These are phyloP conservation scores for Prinsepia uniflora DNA, from an alignment of 306 rosid species.

Conservation along the genomic window DNA sequence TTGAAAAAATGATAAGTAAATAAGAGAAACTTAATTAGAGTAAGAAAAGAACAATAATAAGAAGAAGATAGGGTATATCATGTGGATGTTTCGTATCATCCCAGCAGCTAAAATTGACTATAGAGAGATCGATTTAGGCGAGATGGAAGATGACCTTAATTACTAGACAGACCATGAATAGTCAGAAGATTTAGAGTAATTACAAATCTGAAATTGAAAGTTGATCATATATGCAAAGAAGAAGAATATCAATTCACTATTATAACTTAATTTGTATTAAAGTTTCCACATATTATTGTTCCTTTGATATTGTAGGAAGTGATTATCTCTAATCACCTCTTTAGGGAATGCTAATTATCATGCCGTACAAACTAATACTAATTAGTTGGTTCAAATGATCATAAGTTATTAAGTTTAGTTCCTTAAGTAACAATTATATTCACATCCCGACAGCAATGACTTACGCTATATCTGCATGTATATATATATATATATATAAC, in stretches of 20 bases:
- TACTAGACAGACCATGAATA: not conserved
- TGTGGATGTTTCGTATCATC: not conserved
- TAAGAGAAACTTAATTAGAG: not conserved
- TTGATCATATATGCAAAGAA: not conserved
- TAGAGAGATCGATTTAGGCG: not conserved
- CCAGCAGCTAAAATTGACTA: constrained; percentile 1
- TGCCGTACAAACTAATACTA: not conserved
- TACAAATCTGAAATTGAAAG: not conserved
- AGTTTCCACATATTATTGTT: too few species aligned
- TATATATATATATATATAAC: too few species aligned
- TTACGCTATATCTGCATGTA: too few species aligned
- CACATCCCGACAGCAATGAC: not conserved
- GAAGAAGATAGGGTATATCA: not conserved
- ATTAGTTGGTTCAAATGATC: not conserved
- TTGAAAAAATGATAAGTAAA: not conserved
- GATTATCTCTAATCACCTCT: not conserved
- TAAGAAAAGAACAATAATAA: not conserved
- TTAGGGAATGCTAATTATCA: not conserved
- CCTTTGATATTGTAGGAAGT: not conserved
- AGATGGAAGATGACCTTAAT: not conserved
- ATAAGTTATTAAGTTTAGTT: not conserved
- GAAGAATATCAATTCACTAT: not conserved
- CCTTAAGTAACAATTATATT: constrained; percentile 8
- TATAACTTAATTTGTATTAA: not conserved
- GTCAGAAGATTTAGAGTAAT: not conserved